Conservation (phyloP, 257 asterid genomes). For the Fraxinus cuspidata region DNA sequence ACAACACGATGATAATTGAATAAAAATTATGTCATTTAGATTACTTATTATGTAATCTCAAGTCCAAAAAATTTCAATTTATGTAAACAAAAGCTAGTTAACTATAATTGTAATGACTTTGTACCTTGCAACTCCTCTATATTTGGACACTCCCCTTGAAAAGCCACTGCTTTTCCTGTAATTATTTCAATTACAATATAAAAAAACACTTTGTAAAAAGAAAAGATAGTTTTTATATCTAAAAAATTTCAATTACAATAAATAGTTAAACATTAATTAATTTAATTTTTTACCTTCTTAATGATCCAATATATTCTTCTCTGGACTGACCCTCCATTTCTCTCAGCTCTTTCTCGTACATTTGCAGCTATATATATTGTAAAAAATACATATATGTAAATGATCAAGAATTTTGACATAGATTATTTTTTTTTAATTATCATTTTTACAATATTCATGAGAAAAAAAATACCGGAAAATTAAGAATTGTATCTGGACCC, state of each 20-base stretch:
- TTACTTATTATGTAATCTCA: not conserved
- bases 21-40: not conserved
- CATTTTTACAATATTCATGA: not conserved
- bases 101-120: not conserved
- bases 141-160: slow-evolving; percentile 85
- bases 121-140: slow-evolving; percentile 89
- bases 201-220: not conserved
- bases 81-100: not conserved
- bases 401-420: not conserved
- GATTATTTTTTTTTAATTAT: not conserved
- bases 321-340: slow-evolving; percentile 80
- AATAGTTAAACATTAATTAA: not conserved
- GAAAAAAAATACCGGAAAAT: slow-evolving; percentile 59
- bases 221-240: not conserved
- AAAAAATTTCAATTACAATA: not conserved
- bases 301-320: slow-evolving; percentile 87
- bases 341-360: slow-evolving; percentile 59
- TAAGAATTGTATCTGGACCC: slow-evolving; percentile 83
- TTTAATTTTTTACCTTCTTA: slow-evolving; percentile 54
- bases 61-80: not conserved
- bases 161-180: slow-evolving; percentile 88
- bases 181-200: slow-evolving; percentile 5
- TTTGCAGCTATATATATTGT: slow-evolving; percentile 44
- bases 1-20: not conserved
- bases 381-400: not conserved